A percentile compares a stretch with the other conserved stretches of the same genome.
phyloP scores from a whole-genome alignment of 805 yeast genomes.

The Hanseniaspora meyeri region DNA sequence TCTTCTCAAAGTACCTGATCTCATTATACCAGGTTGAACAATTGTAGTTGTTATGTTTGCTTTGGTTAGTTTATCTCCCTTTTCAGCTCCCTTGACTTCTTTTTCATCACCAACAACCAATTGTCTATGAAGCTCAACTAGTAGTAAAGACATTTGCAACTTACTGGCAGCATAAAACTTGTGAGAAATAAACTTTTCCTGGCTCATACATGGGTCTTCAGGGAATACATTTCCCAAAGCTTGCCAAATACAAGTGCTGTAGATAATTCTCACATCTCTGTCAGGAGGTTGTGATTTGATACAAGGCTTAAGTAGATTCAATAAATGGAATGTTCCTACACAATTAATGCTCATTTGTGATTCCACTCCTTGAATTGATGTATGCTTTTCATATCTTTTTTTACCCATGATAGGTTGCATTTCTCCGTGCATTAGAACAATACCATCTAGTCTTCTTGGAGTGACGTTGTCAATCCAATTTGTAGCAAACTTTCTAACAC shows the following conservation, averaged over 20 bases:
- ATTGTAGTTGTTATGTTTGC: slow-evolving; percentile 52
- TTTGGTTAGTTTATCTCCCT: slow-evolving; percentile 48
- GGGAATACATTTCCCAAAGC: slow-evolving; percentile 56
- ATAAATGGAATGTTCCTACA: slow-evolving; percentile 65
- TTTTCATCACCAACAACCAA: slow-evolving; percentile 48
- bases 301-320: slow-evolving; percentile 71
- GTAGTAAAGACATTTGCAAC: slow-evolving; percentile 60
- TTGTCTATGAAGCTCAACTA: slow-evolving; percentile 63
- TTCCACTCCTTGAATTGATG: slow-evolving; percentile 75
- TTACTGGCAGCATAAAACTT: slow-evolving; percentile 72
- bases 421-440: slow-evolving; percentile 79
- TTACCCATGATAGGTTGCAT: slow-evolving; percentile 52
- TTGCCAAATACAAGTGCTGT: slow-evolving; percentile 71
- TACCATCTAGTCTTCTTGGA: slow-evolving; percentile 82
- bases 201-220: slow-evolving; percentile 52
- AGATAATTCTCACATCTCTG: slow-evolving; percentile 73
- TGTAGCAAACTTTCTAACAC: slow-evolving; percentile 82
- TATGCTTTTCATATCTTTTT: slow-evolving; percentile 37
- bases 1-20: slow-evolving; percentile 76
- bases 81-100: slow-evolving; percentile 36
- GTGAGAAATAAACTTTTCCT: slow-evolving; percentile 46
- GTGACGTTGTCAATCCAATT: slow-evolving; percentile 86
- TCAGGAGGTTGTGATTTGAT: slow-evolving; percentile 85
- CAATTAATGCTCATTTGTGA: slow-evolving; percentile 74
- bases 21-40: slow-evolving; percentile 86